Evolutionary conservation across 2,329 filamentous ascomycete species (phyloP).

Genomic region (Teratosphaeria nubilosa): DNA sequence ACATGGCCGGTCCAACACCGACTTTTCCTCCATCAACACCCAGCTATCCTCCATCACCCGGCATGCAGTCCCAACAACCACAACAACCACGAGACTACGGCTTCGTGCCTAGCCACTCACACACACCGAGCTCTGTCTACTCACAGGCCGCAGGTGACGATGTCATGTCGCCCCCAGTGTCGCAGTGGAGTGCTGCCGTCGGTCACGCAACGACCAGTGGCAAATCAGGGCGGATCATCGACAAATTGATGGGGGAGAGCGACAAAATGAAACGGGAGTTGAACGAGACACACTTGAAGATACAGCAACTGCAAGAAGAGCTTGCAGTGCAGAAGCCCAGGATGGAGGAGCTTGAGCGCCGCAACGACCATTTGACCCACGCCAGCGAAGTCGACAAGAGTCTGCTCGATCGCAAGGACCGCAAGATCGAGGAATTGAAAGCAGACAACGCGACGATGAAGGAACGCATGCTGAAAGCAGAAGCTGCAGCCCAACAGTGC

Average conservation of each 20-base stretch:
- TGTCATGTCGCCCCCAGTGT: background rate
- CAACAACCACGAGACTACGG: background rate
- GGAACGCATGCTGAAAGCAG: conserved; percentile 41
- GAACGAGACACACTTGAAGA: conserved; percentile 33
- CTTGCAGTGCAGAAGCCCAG: conserved; percentile 60
- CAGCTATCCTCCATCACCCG: background rate
- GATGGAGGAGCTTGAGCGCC: conserved; percentile 56
- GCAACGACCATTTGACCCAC: conserved; percentile 60
- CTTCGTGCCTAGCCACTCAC: background rate
- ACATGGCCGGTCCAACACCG: background rate
- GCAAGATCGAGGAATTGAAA: conserved; percentile 61
- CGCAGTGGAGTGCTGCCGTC: conserved; percentile 54
- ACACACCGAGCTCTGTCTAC: background rate
- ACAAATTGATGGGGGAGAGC: conserved; percentile 70
- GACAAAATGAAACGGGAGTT: conserved; percentile 64
- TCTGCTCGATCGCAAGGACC: conserved; percentile 60
- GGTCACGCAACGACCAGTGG: conserved; percentile 56
- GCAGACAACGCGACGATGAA: conserved; percentile 55
- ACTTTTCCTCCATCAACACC: background rate
- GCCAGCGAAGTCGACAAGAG: conserved; percentile 63
- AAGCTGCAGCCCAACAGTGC: conserved; percentile 4
- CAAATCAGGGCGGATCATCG: conserved; percentile 70
- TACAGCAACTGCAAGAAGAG: conserved; percentile 61
- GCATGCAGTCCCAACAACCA: background rate
- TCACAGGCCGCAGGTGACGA: conserved; percentile 7